These are phyloP conservation scores for Magnolia changhungtana DNA, from an alignment of 164 flowering plant genomes.

Conservation along the genomic window DNA sequence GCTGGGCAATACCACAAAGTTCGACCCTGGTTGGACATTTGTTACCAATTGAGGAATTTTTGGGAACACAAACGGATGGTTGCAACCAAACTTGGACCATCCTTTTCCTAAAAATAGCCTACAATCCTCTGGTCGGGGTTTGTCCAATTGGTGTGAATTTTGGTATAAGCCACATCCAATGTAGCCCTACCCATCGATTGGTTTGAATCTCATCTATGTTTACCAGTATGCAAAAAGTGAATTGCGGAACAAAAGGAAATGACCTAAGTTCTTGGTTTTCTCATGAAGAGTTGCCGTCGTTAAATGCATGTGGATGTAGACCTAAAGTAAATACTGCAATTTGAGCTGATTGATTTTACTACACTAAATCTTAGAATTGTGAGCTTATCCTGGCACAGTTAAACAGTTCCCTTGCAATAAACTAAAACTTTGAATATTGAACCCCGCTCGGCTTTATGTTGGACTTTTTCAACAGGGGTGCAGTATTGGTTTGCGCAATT, in stretches of 20 bases:
- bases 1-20: not conserved
- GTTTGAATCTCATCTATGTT: not conserved
- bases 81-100: not conserved
- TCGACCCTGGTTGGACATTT: not conserved
- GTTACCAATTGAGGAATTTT: not conserved
- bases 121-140: not conserved
- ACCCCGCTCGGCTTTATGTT: not conserved
- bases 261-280: not conserved
- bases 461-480: slow-evolving; percentile 51
- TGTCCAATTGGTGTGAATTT: not conserved
- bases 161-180: not conserved
- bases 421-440: not conserved
- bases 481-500: slow-evolving; percentile 71
- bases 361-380: no score
- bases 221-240: not conserved
- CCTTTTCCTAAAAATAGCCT: not conserved
- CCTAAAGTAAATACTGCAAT: not conserved
- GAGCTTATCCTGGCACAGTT: no score
- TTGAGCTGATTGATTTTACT: no score
- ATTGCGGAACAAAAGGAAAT: not conserved
- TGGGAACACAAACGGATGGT: not conserved
- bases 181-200: not conserved
- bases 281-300: no score
- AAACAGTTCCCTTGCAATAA: not conserved
- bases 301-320: no score